A percentile compares a stretch with the other conserved stretches of the same genome.
phyloP scores from a whole-genome alignment of 176 grass and related monocot species.

The Aegilops speltoides region DNA sequence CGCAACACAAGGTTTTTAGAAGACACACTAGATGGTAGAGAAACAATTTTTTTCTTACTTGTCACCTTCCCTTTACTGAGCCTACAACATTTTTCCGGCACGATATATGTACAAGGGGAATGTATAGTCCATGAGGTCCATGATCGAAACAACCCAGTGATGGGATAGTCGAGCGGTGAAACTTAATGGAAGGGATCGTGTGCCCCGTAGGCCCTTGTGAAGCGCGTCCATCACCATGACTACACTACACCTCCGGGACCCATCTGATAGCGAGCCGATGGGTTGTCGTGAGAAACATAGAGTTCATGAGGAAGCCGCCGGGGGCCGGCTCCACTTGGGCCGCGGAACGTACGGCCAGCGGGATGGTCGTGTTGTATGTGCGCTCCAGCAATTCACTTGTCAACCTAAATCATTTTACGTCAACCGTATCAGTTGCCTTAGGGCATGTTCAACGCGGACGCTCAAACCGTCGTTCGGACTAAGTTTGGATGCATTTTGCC shows the following conservation, averaged over 20 bases:
- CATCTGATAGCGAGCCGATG: not conserved
- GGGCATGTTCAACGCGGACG: too few relatives aligned
- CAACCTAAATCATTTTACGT: too few relatives aligned
- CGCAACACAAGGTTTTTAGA: too few relatives aligned
- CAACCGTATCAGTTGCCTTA: too few relatives aligned
- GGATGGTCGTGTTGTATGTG: not conserved
- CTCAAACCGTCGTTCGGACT: too few relatives aligned
- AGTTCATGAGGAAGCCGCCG: not conserved
- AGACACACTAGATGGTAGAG: too few relatives aligned
- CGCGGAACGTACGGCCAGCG: not conserved
- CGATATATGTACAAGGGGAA: too few relatives aligned
- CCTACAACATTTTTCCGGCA: too few relatives aligned
- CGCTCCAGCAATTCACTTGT: not conserved
- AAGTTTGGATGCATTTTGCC: too few relatives aligned
- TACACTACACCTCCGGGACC: not conserved
- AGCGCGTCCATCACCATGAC: not conserved
- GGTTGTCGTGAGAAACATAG: not conserved
- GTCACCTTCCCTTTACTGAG: too few relatives aligned
- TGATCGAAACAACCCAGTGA: not conserved
- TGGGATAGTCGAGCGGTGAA: not conserved
- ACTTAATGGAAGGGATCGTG: not conserved
- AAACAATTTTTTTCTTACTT: too few relatives aligned
- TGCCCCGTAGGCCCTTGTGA: not conserved
- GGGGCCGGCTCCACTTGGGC: not conserved
- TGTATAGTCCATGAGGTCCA: not conserved